Base-by-base conservation (phyloP, 495 filamentous ascomycete species). In the Hyphodiscus hymeniophilus region DNA sequence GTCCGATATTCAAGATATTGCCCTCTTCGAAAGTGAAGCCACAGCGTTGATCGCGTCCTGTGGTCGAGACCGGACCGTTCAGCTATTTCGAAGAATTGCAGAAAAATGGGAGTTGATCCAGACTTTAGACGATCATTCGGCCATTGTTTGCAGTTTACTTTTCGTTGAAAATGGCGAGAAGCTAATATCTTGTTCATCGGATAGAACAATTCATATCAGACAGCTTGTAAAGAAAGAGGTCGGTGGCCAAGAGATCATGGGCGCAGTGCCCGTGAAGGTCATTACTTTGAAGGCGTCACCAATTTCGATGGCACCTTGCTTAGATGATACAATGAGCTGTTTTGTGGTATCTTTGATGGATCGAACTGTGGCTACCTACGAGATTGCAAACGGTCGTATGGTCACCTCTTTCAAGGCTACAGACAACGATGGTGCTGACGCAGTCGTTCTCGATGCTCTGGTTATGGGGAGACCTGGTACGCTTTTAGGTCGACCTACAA, bases 241-340 rank as follows among this genome's bases (percentile, higher is more conserved):
- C 31, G 77, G 77, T 24, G 76, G 83, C 13, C 70, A 72, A 15
- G 80, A 84, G 30, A 71, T 72, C 8, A 72, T 85, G 55, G 91
- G 88, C 3, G 95, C 86, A 60, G 66, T 95, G 34, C 80, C 84
- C 23, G 67, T 76, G 3, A 79, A 74, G 54, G 82, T 84, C 12
- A 82, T 97, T 45, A 85, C 81, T 2, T 63, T 95, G 42, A 94
- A 91, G 59, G 76, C 89, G 10, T 87, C 90, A 1, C 94, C 92
- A 13, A 73, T 87, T 1, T 89, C 89, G 0, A 91, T 98, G 80
- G 68, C 80, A 1, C 58, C 81, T 11, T 70, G 79, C 45, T 76
- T 82, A 52, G 75, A 79, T 36, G 61, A 73, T 15, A 66, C 50
- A 26, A 47, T 42, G 32, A 39, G 76, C 34, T 75, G 73, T 32